Base-by-base conservation (phyloP, 768 basidiomycete genomes). In the Psilocybe azurescens region DNA sequence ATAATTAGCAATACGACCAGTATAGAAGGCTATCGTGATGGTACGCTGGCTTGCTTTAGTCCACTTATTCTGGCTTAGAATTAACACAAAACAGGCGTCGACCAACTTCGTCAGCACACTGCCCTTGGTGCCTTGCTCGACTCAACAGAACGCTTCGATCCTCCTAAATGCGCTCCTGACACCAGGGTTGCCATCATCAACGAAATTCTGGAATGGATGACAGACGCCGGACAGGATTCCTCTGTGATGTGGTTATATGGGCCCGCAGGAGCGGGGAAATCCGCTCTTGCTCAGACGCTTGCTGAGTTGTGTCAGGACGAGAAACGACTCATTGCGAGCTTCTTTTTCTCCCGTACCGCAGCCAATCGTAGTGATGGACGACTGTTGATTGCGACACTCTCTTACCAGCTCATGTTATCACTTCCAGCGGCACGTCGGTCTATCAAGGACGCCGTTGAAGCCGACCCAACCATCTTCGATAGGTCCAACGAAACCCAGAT, bases 221-320 rank as follows among this genome's bases (percentile, higher is more conserved):
- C 28, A 28, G 39, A 63, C 3, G 57, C 49, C 33, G 36, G 38
- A 11, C 36, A 59, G 16, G 46, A 32, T 4, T 39, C 61, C 1
- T 62, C 57, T 11, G 53, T 69, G 39, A 33, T 65, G 47, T 66
- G 63, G 67, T 48, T 69, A 6, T 59, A 66, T 46, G 67, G 65
- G 13, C 65, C 67, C 20, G 67, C 67, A 5, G 63, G 63, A 13
- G 53, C 62, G n/a, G 68, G 68, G 33, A 69, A 69, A 55, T 69
- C 65, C 7, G 65, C 63, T 14, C 24, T 69, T 33, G 58, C 56
- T 6, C 65, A 69, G 28, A 53, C 65, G 5, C 51, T 66, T 14
- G 62, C 65, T 3, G 58, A 66, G 36, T 33, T 60, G n/a, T 62
- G 58, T 44, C 47, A 53, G 10, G 47, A 58, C 16, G 5, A 49